A percentile compares a stretch with the other conserved stretches of the same genome.
Evolutionary conservation across 2,329 filamentous ascomycete genomes (phyloP).

Genomic region (Alternaria solani): DNA sequence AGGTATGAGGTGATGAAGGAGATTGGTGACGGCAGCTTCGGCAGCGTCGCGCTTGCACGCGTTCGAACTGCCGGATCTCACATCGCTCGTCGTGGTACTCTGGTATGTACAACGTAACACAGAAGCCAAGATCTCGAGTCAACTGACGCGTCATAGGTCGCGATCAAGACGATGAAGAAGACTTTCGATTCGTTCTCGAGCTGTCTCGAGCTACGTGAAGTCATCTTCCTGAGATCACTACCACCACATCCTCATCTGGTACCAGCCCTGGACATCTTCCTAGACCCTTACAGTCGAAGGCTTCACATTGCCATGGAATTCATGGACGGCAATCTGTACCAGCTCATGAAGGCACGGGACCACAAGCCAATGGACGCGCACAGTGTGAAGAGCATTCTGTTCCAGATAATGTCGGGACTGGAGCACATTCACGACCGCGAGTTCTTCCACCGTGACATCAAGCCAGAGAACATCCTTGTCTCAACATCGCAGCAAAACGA

Average conservation of each 20-base stretch:
- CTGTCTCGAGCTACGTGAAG: constrained; percentile 92
- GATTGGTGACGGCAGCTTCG: constrained; percentile 98
- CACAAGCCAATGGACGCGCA: constrained; percentile 90
- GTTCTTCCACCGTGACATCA: constrained; percentile 99
- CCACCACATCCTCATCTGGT: constrained; percentile 90
- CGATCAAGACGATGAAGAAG: constrained; percentile 99
- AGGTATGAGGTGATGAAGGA: constrained; percentile 97
- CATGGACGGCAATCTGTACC: constrained; percentile 99
- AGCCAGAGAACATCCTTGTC: constrained; percentile 97
- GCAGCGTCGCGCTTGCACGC: constrained; percentile 90
- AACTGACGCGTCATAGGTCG: constrained; percentile 69
- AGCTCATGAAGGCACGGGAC: constrained; percentile 97
- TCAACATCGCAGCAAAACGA: constrained; percentile 88
- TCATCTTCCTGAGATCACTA: constrained; percentile 92
- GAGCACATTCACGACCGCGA: constrained; percentile 97
- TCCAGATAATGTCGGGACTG: constrained; percentile 93
- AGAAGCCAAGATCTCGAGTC: constrained; percentile 11
- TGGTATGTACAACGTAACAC: constrained; percentile 69
- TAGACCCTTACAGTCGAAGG: constrained; percentile 94
- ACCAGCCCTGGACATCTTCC: constrained; percentile 97
- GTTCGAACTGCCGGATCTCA: constrained; percentile 89
- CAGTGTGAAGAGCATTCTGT: constrained; percentile 97
- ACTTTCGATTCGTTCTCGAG: constrained; percentile 91
- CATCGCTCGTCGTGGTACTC: constrained; percentile 86
- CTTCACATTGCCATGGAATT: constrained; percentile 99